A percentile compares a stretch with the other conserved stretches of the same genome.
phyloP scores from a whole-genome alignment of 2,329 filamentous ascomycete genomes.

The Alternaria sp. region DNA sequence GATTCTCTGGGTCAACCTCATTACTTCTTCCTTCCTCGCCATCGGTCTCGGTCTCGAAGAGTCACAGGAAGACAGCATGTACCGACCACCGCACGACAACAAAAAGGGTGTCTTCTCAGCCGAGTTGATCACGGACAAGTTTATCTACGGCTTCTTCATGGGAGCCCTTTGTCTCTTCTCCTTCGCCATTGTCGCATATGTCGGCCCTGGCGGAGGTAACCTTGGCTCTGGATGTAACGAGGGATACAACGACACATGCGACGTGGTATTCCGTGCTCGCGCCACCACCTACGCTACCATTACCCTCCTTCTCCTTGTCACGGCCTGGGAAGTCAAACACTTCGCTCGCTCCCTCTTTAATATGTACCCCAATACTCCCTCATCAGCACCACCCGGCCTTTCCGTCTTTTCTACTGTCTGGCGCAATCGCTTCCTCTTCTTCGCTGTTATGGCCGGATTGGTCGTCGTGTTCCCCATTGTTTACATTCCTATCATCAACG shows the following conservation, averaged over 20 bases:
- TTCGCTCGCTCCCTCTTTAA: slow-evolving; percentile 56
- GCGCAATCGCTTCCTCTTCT: slow-evolving; percentile 57
- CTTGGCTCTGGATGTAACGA: slow-evolving; percentile 57
- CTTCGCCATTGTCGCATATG: slow-evolving; percentile 56
- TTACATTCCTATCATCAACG: slow-evolving; percentile 57
- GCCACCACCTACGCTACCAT: slow-evolving; percentile 57
- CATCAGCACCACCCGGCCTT: slow-evolving; percentile 31
- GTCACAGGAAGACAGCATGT: slow-evolving; percentile 57
- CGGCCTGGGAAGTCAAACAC: slow-evolving; percentile 60
- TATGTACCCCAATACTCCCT: slow-evolving; percentile 50
- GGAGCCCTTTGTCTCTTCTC: slow-evolving; percentile 54
- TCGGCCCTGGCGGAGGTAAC: slow-evolving; percentile 52
- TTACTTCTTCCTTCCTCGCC: slow-evolving; percentile 58
- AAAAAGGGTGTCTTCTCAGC: slow-evolving; percentile 55
- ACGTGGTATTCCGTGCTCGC: slow-evolving; percentile 55
- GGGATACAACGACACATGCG: slow-evolving; percentile 53
- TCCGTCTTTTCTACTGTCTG: slow-evolving; percentile 52
- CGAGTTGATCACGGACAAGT: slow-evolving; percentile 58
- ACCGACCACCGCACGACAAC: slow-evolving; percentile 55
- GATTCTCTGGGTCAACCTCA: slow-evolving; percentile 59
- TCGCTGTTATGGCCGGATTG: slow-evolving; percentile 53
- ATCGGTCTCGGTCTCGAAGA: slow-evolving; percentile 58
- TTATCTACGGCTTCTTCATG: slow-evolving; percentile 59
- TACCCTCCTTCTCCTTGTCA: slow-evolving; percentile 55
- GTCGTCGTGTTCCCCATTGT: slow-evolving; percentile 55